phyloP scores from a whole-genome alignment of 176 grass and related monocot species.

The Melocanna baccifera region DNA sequence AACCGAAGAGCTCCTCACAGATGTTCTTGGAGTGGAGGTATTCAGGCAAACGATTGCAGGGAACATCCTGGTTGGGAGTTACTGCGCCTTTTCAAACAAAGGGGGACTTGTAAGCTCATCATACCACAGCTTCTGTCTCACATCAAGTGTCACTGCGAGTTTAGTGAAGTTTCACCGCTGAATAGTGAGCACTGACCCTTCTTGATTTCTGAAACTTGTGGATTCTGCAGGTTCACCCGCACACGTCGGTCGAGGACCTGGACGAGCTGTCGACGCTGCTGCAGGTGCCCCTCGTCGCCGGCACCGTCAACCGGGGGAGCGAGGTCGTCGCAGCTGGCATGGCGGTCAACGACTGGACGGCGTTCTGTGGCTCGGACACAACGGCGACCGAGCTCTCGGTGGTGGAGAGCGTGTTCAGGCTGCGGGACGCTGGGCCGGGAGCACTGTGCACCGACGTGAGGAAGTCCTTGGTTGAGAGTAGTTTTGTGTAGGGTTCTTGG shows the following conservation, averaged over 20 bases:
- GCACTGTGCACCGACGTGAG: slow-evolving; percentile 50
- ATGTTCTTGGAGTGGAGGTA: slow-evolving; percentile 77
- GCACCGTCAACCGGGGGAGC: slow-evolving; percentile 77
- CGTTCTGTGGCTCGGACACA: slow-evolving; percentile 84
- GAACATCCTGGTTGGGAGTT: slow-evolving; percentile 86
- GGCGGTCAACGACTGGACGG: slow-evolving; percentile 77
- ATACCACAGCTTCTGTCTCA: neutral
- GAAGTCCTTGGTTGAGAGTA: slow-evolving; percentile 55
- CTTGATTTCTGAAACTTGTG: neutral
- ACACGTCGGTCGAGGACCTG: slow-evolving; percentile 82
- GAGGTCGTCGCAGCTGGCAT: slow-evolving; percentile 67
- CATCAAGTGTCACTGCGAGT: neutral
- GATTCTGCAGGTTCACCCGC: slow-evolving; percentile 65
- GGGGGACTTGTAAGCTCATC: slow-evolving; percentile 63
- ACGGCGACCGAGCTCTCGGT: slow-evolving; percentile 78
- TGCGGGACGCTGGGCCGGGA: slow-evolving; percentile 54
- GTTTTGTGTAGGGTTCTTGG: slow-evolving; percentile 19
- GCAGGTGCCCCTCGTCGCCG: slow-evolving; percentile 80
- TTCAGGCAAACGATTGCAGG: slow-evolving; percentile 84
- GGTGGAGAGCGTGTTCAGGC: slow-evolving; percentile 72
- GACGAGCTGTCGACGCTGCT: slow-evolving; percentile 91
- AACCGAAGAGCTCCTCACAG: slow-evolving; percentile 80
- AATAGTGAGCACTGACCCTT: neutral
- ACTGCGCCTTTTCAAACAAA: slow-evolving; percentile 73
- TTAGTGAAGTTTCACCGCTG: neutral